Percentiles rank a stretch among this genome's conserved stretches.
phyloP scores from a whole-genome alignment of 768 basidiomycete species.

The Hirschioporus abietinus region DNA sequence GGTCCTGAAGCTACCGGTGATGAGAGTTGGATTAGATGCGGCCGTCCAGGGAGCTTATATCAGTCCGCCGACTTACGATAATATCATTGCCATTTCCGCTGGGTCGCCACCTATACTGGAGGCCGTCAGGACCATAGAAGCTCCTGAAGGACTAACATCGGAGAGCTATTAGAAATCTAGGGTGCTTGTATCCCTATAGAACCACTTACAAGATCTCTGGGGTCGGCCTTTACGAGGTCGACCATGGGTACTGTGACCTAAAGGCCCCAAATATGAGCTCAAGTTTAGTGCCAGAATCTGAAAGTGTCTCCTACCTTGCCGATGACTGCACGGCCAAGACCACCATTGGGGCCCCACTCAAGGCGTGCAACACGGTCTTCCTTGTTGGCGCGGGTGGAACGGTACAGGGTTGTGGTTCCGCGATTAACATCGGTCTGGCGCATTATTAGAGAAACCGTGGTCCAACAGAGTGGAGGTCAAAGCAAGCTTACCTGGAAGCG shows the following conservation, averaged over 20 bases:
- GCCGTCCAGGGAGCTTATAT: not conserved
- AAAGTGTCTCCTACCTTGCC: slow-evolving; percentile 55
- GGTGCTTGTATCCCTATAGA: slow-evolving; percentile 13
- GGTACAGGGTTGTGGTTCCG: slow-evolving; percentile 71
- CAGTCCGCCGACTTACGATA: slow-evolving; percentile 37
- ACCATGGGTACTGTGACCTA: slow-evolving; percentile 77
- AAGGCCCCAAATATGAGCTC: slow-evolving; percentile 1
- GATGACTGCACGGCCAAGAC: slow-evolving; percentile 79
- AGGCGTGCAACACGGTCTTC: slow-evolving; percentile 86
- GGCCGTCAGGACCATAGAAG: slow-evolving; percentile 81
- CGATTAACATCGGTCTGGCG: slow-evolving; percentile 60
- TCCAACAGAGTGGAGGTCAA: slow-evolving; percentile 16
- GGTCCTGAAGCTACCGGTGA: slow-evolving; percentile 61
- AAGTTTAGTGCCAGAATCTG: slow-evolving; percentile 10
- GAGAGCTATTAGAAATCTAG: slow-evolving; percentile 11
- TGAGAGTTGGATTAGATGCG: slow-evolving; percentile 14
- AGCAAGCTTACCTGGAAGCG: slow-evolving; percentile 59
- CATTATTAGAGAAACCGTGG: slow-evolving; percentile 9
- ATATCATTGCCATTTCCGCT: slow-evolving; percentile 51
- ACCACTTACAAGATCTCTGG: slow-evolving; percentile 50
- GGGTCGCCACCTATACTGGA: slow-evolving; percentile 78
- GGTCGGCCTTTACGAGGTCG: slow-evolving; percentile 72
- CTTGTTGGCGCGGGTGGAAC: slow-evolving; percentile 76
- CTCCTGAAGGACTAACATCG: slow-evolving; percentile 51
- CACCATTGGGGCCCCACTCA: slow-evolving; percentile 80